Conservation (phyloP, 2,329 filamentous ascomycete genomes). For the Penicillium griseofulvum region DNA sequence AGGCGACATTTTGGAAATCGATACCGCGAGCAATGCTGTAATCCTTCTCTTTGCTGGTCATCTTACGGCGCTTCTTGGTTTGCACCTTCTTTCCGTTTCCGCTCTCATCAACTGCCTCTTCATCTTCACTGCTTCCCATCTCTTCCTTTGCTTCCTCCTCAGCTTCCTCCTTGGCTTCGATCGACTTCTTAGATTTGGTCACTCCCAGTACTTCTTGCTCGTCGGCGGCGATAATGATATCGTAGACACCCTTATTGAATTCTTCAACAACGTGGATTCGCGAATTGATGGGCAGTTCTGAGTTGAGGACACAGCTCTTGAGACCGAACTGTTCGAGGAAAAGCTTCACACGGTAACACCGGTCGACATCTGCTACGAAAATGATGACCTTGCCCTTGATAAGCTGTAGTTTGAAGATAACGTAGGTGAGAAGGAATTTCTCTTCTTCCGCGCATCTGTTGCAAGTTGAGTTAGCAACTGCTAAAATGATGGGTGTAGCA, state of each 20-base stretch:
- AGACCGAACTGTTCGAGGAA: slow-evolving; percentile 97
- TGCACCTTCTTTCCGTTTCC: slow-evolving; percentile 23
- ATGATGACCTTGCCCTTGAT: slow-evolving; percentile 89
- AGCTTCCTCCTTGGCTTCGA: slow-evolving; percentile 24
- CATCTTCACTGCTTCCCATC: slow-evolving; percentile 41
- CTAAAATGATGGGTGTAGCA: slow-evolving; percentile 9
- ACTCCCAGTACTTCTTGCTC: slow-evolving; percentile 78
- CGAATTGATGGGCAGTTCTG: slow-evolving; percentile 88
- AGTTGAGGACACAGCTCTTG: slow-evolving; percentile 88
- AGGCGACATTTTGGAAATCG: slow-evolving; percentile 92
- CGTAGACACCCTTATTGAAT: slow-evolving; percentile 95
- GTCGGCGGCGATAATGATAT: slow-evolving; percentile 95
- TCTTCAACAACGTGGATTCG: slow-evolving; percentile 93
- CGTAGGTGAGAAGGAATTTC: slow-evolving; percentile 88
- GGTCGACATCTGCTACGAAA: slow-evolving; percentile 81
- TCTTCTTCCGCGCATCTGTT: slow-evolving; percentile 85
- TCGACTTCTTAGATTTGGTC: slow-evolving; percentile 33
- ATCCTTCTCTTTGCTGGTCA: slow-evolving; percentile 71
- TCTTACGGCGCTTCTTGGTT: slow-evolving; percentile 61
- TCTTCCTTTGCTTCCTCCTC: slow-evolving; percentile 29
- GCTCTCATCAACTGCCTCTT: slow-evolving; percentile 32
- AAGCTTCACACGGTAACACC: slow-evolving; percentile 87
- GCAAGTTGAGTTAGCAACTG: slow-evolving; percentile 14
- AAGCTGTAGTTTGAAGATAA: slow-evolving; percentile 91
- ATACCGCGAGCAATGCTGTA: slow-evolving; percentile 95